These are phyloP conservation scores for Solanum etuberosum DNA, from an alignment of 257 asterid species.

Conservation along the genomic window DNA sequence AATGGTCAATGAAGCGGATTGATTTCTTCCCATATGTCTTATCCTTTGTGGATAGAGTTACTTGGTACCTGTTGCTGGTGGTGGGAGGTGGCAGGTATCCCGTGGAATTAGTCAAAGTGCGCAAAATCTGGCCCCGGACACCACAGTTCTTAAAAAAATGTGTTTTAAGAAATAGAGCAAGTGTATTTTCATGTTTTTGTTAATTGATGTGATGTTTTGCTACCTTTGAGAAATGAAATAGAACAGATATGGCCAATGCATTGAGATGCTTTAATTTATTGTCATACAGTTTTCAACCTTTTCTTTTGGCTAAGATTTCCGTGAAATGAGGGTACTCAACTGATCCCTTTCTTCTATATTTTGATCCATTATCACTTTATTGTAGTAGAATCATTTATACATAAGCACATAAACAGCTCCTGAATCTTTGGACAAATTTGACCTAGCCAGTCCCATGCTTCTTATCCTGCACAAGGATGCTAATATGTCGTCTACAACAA, in stretches of 20 bases:
- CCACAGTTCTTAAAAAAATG: background rate
- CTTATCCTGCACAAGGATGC: background rate
- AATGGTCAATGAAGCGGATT: background rate
- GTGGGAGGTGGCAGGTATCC: background rate
- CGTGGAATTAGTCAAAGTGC: background rate
- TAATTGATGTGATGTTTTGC: background rate
- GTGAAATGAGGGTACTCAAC: background rate
- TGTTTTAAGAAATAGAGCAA: background rate
- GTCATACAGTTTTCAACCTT: background rate
- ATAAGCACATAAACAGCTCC: background rate
- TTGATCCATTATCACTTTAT: background rate
- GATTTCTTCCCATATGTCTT: background rate
- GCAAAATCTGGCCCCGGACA: background rate
- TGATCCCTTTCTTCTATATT: background rate
- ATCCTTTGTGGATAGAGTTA: background rate
- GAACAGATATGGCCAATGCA: background rate
- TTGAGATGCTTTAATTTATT: background rate
- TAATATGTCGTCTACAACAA: background rate
- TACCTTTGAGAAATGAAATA: background rate
- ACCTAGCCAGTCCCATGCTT: background rate
- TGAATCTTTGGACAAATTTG: background rate
- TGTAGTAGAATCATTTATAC: background rate
- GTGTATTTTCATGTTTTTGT: background rate
- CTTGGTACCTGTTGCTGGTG: background rate
- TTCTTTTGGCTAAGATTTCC: background rate